Evolutionary conservation across 768 basidiomycete genomes (phyloP), one percentile per base, ranked within the genome.

Genomic region (Termitomyces eurrhizus): DNA sequence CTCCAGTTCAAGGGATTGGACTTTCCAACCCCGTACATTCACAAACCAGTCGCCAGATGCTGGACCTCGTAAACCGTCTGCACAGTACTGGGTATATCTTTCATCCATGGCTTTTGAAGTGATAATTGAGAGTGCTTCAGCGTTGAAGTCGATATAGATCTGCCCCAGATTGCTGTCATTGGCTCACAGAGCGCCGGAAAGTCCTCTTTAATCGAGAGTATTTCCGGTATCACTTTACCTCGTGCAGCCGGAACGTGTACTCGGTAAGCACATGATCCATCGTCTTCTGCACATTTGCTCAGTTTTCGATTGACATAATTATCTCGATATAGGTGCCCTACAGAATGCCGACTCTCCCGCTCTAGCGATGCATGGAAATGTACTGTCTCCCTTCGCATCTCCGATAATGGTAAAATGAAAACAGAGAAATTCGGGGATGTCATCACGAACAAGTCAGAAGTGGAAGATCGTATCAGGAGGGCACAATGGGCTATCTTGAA

Each of bases 201-300:
- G 65, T 89, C 88, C 0, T 91, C 89, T 0, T 77, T 91, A 2
- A 90, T 92, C 12, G 89, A 92, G 65, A 81, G 87, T 0, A 90
- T 92, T 44, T 89, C 88, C 0, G 87, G 89, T 0, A 83, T 91
- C 16, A 87, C 81, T 0, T 73, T 91, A 0, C 89, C 89, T 26
- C 80, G 88, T 11, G 86, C 86, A 0, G 77, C 83, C n/a, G 90
- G 90, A 0, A 90, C 89, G 0, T 91, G 90, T 62, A 92, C 90
- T 1, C 78, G 90, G 90, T 85, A 60, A 42, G 65, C 36, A 2
- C 39, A 52, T 49, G 49, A 24, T 13, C 24, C 26, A 14, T 33
- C n/a, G 18, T 26, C 52, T 9, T 8, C 18, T 16, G 7, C 56
- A 7, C 14, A 44, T 9, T 56, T 24, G 21, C 36, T 13, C 7